Evolutionary conservation across 805 yeast genomes (phyloP), one percentile per base, ranked within the genome.

Genomic region (Starmerella vaccinii): DNA sequence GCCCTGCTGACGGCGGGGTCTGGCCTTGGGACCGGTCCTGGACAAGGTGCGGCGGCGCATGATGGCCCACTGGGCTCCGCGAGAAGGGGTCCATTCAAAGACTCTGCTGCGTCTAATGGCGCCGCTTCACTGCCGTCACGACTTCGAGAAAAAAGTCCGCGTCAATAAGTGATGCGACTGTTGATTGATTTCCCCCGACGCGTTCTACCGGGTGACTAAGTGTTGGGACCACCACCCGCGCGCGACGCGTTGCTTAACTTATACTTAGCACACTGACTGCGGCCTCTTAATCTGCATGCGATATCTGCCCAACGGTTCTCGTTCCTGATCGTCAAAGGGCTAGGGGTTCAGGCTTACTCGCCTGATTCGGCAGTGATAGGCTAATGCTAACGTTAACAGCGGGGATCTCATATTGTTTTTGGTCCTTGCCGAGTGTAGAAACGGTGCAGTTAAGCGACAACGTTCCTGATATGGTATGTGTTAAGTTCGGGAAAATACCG

Each of bases 51-150:
- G 52, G 37, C 37, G 24, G 42, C 23, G 35, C 45, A 12, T 38
- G 35, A 29, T 26, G 16, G 48, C 47, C 46, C 18, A 30, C 40
- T 24, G 48, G 39, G 39, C 51, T 19, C 21, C 49, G 30, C 44
- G 26, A 33, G 40, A 53, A 53, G 19, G 56, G 56, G 38, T 53
- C 56, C 56, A 53, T 53, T 38, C 23, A 13, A 21, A 7, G 33
- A 27, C 34, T 41, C 34, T 26, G 34, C 34, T 41, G 45, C 45
- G 45, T 26, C 34, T 10, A 26, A 26, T 9, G 45, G 34, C 45
- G 45, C 45, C 45, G 45, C 33, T 26, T 16, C 33, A 26, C 34
- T 41, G 45, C 34, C 34, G 23, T 27, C 12, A 24, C 45, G 24
- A 24, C 5, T 27, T 22, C 4, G 5, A 8, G n/a, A 41, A 26